Base-by-base conservation (phyloP, 116 monocot genomes). In the Iris pallida region DNA sequence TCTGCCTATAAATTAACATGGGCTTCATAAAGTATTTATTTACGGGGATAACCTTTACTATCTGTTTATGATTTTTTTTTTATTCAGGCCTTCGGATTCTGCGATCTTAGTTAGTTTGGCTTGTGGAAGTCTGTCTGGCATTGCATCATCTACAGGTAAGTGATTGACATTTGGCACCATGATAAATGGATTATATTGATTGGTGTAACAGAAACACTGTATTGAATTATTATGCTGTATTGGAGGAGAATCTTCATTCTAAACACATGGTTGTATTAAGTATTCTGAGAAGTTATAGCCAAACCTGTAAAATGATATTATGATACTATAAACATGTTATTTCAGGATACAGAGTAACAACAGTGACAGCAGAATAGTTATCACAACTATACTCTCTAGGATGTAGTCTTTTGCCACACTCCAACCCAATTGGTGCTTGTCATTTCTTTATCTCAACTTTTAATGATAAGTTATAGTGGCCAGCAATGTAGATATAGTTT, bases 71-170 rank as follows among this genome's bases (percentile, higher is more conserved):
- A 48, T 40, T n/a, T n/a, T n/a, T n/a, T n/a, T n/a, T n/a, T n/a
- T 55, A 18, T 42, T 16, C 79, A 94, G 95, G 79, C 91, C 95
- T 57, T 62, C 82, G 41, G 95, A 95, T 76, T 84, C 88, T 57
- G 52, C 64, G 68, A 78, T 72, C 8, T 55, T 91, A 20, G 71
- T 88, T 45, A 88, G 86, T 68, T 81, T 95, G 75, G 84, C 84
- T 62, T 91, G 91, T 73, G 95, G 95, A 65, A 86, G 91, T 58
- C 48, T 88, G 66, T 95, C 95, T 55, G 95, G 95, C 42, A 73
- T 95, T 75, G 91, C 88, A 61, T 95, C 95, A 54, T 95, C 95
- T 47, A 91, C 91, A 71, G 84, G 95, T 95, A 76, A 85, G 20
- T 78, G 12, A 30, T 30, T 30, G 30, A 30, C 30, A 30, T 30